Base-by-base conservation (phyloP, 1,284 basidiomycete genomes). In the Gomphus sp. region DNA sequence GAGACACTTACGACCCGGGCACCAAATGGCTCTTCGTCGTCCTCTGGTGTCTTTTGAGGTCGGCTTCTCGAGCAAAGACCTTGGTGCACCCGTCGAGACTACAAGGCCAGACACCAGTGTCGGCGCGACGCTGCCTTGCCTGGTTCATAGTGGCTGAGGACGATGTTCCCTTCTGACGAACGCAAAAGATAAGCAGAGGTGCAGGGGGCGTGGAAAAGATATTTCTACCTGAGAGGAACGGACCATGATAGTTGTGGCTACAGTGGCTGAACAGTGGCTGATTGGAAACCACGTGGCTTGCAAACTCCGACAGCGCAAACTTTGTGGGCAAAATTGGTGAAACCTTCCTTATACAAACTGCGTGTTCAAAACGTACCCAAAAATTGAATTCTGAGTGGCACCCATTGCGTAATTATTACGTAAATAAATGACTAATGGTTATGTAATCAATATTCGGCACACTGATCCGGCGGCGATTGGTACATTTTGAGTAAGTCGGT, bases 11-110 rank as follows among this genome's bases (percentile, higher is more conserved):
- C 86, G 84, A 88, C 66, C 79, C 80, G 36, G 85, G 84, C 68
- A 81, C 75, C 4, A 82, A 82, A 70, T 89, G 86, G 36, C 78
- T 69, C 68, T 86, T 89, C 25, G 87, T 87, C 28, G 86, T 89
- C 66, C 84, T 74, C 68, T 89, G 87, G 69, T 89, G 86, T 64
- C 86, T 69, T 73, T 88, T 89, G 62, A 89, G 71, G 74, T 89
- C 86, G 11, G 87, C 87, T 69, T 89, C 86, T 58, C 86, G 78
- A 51, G 84, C 86, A 67, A 89, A 89, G 66, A 84, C 80, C 70
- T 87, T 88, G 70, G 80, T 82, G 71, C 86, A 89, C 11, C 85
- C 86, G 66, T 83, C 79, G 65, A 89, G 87, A 68, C 81, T 82
- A 73, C 86, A 89, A 7, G 86, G 83, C 87, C 87, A 89, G 55